Percentiles rank a stretch among this genome's conserved stretches.
Evolutionary conservation across 1,284 basidiomycete genomes (phyloP).

Genomic region (Rhodotorula sp.): DNA sequence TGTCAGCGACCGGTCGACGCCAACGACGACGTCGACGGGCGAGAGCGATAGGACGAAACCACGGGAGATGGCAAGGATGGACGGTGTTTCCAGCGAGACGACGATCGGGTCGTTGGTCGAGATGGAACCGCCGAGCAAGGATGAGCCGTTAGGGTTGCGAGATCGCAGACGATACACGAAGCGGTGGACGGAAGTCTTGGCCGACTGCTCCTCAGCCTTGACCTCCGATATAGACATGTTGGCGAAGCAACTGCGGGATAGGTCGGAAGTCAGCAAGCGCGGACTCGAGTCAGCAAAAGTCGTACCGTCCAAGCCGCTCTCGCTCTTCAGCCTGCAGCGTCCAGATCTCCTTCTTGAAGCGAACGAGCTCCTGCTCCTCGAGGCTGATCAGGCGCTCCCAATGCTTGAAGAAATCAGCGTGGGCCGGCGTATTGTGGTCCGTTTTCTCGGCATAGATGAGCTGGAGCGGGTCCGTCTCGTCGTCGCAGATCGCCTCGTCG

Average conservation of each 20-base stretch:
- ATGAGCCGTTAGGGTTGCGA: conserved; percentile 40
- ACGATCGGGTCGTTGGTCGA: conserved; percentile 76
- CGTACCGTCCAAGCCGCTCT: conserved; percentile 69
- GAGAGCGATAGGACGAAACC: conserved; percentile 78
- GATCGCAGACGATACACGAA: conserved; percentile 64
- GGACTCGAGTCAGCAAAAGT: background rate
- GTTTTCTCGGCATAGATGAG: conserved; percentile 77
- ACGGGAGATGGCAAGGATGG: conserved; percentile 74
- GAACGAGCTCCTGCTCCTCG: conserved; percentile 81
- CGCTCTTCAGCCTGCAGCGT: conserved; percentile 78
- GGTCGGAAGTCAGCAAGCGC: background rate
- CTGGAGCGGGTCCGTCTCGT: conserved; percentile 64
- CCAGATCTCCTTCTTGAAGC: conserved; percentile 90
- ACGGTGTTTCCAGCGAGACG: conserved; percentile 74
- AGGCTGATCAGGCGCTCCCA: conserved; percentile 87
- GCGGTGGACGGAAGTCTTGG: conserved; percentile 55
- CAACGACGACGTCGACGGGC: conserved; percentile 65
- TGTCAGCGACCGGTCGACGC: conserved; percentile 74
- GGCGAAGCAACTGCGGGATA: conserved; percentile 59
- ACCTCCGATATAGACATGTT: conserved; percentile 65
- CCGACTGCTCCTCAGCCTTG: conserved; percentile 13
- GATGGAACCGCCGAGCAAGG: conserved; percentile 76
- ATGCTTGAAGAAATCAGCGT: conserved; percentile 76
- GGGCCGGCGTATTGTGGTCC: conserved; percentile 67
- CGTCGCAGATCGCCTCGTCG: conserved; percentile 47